phyloP scores from a whole-genome alignment of 2,329 filamentous ascomycete species.

The Periconia sp. region DNA sequence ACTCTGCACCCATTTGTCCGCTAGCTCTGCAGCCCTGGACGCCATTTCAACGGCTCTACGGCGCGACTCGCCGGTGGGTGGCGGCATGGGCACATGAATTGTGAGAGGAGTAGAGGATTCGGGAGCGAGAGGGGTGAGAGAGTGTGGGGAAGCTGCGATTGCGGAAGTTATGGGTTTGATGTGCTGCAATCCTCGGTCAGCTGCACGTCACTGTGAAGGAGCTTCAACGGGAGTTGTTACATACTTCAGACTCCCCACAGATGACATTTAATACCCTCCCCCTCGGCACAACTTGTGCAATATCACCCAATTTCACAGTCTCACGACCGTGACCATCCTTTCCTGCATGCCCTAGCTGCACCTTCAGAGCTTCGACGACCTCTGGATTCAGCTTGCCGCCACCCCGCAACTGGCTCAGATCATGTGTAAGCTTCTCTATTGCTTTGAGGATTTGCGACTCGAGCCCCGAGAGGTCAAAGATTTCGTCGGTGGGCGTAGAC shows the following conservation, averaged over 20 bases:
- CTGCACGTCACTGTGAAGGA: no score
- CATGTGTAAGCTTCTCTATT: constrained; percentile 63
- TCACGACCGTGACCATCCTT: constrained; percentile 48
- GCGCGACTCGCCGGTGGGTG: constrained; percentile 63
- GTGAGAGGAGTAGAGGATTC: constrained; percentile 58
- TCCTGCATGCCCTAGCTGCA: constrained; percentile 58
- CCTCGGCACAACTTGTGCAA: constrained; percentile 72
- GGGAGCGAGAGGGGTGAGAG: constrained; percentile 57
- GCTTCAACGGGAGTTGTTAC: no score
- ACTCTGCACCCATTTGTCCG: constrained; percentile 49
- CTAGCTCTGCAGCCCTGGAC: constrained; percentile 50
- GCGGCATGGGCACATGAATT: constrained; percentile 61
- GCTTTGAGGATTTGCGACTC: constrained; percentile 62
- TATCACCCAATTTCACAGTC: constrained; percentile 62
- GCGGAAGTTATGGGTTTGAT: constrained; percentile 60
- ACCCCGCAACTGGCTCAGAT: constrained; percentile 66
- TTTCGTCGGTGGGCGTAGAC: constrained; percentile 56
- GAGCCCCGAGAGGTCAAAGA: constrained; percentile 66
- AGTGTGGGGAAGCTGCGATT: constrained; percentile 59
- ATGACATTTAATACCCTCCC: constrained; percentile 67
- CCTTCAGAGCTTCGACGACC: constrained; percentile 64
- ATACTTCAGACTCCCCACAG: constrained; percentile 68
- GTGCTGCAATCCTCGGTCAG: no score
- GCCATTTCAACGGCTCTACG: constrained; percentile 48
- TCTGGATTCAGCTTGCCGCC: constrained; percentile 69